Evolutionary conservation across 2,329 filamentous ascomycete species (phyloP), one percentile per base, ranked within the genome.

Genomic region (Penicillium janthinellum): DNA sequence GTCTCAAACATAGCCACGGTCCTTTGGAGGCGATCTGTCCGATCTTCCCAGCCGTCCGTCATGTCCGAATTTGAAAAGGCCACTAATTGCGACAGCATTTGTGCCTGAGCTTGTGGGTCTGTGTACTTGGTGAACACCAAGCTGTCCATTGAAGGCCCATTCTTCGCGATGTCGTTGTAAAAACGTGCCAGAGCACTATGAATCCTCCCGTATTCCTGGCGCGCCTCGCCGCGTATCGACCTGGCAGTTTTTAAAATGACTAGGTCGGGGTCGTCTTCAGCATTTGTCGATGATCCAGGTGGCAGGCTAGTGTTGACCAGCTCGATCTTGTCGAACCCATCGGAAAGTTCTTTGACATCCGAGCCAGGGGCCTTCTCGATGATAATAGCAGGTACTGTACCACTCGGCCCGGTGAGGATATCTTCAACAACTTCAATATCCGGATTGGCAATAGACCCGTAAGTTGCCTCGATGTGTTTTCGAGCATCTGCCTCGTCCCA

Each of bases 401-500:
- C 65, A 44, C 60, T 52, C 34, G 57, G 53, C 34, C 68, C 41
- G 22, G 70, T 66, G 7, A 51, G 54, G 44, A 61, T 56, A 50
- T 72, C 70, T 54, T 73, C 67, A 42, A 71, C 64, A 50, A 71
- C 68, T 20, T 68, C 66, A 35, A 63, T 69, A 45, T 71, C 61
- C 50, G 70, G 47, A 17, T 70, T 64, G 7, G 68, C 68, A 37
- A 73, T 68, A 22, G 72, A 73, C 10, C 71, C 70, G 54, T 71
- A 83, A 7, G 85, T 83, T 25, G 94, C 88, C 63, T 97, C 94
- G 54, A 92, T 91, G 55, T 90, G 82, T 67, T 86, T 87, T 61
- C 93, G 85, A 4, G 95, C 95, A 73, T 96, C 94, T 3, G 81
- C 76, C 73, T 99, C 95, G 71, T 96, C 89, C 95, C 95, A 99